Evolutionary conservation across 2,329 filamentous ascomycete species (phyloP), one percentile per base, ranked within the genome.

Genomic region (Pseudophaeomoniella oleicola): DNA sequence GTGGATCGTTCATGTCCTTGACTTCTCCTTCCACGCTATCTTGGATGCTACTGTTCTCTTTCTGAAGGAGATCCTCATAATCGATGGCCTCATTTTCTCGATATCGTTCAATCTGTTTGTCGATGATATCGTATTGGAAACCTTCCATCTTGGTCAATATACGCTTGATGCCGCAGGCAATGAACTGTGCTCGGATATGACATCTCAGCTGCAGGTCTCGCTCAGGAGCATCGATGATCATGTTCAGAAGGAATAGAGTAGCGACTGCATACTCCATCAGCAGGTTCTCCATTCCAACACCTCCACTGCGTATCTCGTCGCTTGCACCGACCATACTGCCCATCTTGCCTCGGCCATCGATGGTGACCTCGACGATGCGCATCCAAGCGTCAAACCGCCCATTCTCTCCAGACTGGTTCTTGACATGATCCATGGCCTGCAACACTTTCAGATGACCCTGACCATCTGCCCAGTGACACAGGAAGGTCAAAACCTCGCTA

Each of bases 241-340:
- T 93, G 63, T 96, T 98, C 67, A 96, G 76, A 52, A 98, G 70
- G 54, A 96, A 86, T 51, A 98, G 72, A 2, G 87, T 93, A 19
- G 88, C 84, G 34, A 96, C 84, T 29, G 87, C 88, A 54, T 98
- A 98, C 69, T 98, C 90, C 90, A 98, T 96, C 37, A 98, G 71
- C 51, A 94, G 67, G 59, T 96, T 96, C 70, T 98, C 90, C 79
- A 96, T 94, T 56, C 90, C 90, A 52, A 94, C 92, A 45, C 90
- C 90, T 45, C 90, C 90, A 50, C 83, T 94, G 48, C 90, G 81
- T 40, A 94, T 79, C 63, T 98, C 90, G 51, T 96, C 90, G 52
- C 86, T 94, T 19, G 90, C 90, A 45, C 90, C 90, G 17, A 98
- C 90, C 49, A 96, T 67, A 62, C 87, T 94, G 50, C 90, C 90